phyloP scores from a whole-genome alignment of 2,329 filamentous ascomycete species.

The Didymella arachidicola region DNA sequence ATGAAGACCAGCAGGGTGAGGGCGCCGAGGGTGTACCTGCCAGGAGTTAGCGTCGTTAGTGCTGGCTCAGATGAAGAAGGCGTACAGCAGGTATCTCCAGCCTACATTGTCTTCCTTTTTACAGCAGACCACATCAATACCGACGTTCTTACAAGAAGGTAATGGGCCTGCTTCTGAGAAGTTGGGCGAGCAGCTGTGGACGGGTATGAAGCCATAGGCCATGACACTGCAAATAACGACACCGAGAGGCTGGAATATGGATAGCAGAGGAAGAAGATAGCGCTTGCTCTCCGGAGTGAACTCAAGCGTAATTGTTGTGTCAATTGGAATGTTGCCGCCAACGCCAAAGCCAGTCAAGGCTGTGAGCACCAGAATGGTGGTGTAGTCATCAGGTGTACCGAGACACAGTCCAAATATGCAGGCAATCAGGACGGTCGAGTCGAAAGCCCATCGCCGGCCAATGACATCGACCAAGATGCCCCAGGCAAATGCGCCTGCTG shows the following conservation, averaged over 20 bases:
- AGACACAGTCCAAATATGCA: constrained; percentile 63
- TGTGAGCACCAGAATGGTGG: constrained; percentile 61
- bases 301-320: constrained; percentile 64
- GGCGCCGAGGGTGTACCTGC: constrained; percentile 49
- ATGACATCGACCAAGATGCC: constrained; percentile 64
- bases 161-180: constrained; percentile 57
- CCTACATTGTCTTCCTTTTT: constrained; percentile 52
- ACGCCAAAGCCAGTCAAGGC: constrained; percentile 63
- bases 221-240: constrained; percentile 61
- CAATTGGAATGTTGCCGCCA: constrained; percentile 63
- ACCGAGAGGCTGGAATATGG: constrained; percentile 64
- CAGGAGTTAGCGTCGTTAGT: not conserved
- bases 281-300: constrained; percentile 62
- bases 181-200: constrained; percentile 60
- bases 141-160: constrained; percentile 54
- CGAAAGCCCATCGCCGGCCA: constrained; percentile 64
- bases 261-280: constrained; percentile 62
- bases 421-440: constrained; percentile 64
- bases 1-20: constrained; percentile 57
- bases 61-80: not conserved
- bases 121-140: constrained; percentile 48
- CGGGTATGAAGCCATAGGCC: constrained; percentile 63
- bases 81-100: constrained; percentile 54
- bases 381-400: constrained; percentile 60
- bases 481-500: constrained; percentile 64